phyloP scores from a whole-genome alignment of 2,329 filamentous ascomycete genomes.

The Aspergillus novoparasiticus region DNA sequence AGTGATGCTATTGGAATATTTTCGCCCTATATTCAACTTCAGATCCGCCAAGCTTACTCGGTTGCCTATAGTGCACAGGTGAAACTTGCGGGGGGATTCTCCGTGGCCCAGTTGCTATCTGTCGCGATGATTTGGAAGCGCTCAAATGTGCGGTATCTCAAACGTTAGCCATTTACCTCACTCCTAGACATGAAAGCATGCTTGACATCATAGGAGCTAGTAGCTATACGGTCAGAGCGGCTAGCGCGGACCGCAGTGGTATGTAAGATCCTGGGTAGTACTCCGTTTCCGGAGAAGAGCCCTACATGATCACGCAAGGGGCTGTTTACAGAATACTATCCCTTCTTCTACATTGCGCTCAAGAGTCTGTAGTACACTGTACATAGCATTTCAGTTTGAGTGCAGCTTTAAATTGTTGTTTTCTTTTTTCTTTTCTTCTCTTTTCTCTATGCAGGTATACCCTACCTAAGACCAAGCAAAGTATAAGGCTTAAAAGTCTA shows the following conservation, averaged over 20 bases:
- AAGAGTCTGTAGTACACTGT: no score
- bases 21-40: conserved; percentile 4
- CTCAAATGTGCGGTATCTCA: neutral
- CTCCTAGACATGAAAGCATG: neutral
- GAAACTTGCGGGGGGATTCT: conserved; percentile 20
- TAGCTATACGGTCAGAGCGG: neutral
- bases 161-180: neutral
- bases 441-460: neutral
- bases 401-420: neutral
- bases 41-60: conserved; percentile 16
- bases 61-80: conserved; percentile 24
- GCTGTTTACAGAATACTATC: neutral
- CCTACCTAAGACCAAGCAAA: neutral
- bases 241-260: neutral
- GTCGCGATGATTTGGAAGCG: conserved; percentile 22
- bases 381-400: neutral
- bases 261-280: neutral
- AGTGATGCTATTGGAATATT: conserved; percentile 11
- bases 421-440: neutral
- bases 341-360: neutral
- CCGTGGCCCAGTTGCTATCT: conserved; percentile 13
- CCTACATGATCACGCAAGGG: neutral
- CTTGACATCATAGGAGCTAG: neutral
- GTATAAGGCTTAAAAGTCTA: neutral
- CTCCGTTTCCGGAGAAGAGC: neutral